Conservation (phyloP, 257 asterid genomes). For the Solanum appendiculatum region DNA sequence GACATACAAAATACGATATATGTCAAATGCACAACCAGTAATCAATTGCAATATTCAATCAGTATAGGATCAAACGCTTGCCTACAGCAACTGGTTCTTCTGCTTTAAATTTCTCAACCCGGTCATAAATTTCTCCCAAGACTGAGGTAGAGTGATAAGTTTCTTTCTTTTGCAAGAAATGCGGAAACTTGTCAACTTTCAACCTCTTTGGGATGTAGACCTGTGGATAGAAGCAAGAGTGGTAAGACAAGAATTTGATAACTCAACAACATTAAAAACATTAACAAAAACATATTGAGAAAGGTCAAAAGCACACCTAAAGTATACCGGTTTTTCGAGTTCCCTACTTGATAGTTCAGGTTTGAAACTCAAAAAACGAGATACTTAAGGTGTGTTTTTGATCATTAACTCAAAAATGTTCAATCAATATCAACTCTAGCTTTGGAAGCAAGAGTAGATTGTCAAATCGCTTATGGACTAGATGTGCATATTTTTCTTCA, state of each 20-base stretch:
- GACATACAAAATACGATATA: background rate
- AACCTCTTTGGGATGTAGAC: conserved; percentile 30
- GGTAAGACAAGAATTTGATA: background rate
- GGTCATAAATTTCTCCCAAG: conserved; percentile 54
- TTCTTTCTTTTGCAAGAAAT: conserved; percentile 43
- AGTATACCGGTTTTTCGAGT: background rate
- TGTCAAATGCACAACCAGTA: background rate
- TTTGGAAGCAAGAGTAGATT: background rate
- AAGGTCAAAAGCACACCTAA: background rate
- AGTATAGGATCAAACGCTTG: conserved; percentile 3
- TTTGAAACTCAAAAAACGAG: background rate
- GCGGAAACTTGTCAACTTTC: conserved; percentile 49
- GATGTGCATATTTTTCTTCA: background rate
- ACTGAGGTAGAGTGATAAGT: conserved; percentile 46
- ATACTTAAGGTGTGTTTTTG: background rate
- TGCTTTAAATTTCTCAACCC: conserved; percentile 18
- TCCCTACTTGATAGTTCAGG: background rate
- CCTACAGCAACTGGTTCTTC: conserved; percentile 17
- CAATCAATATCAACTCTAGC: background rate
- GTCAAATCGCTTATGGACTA: background rate
- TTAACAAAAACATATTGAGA: background rate
- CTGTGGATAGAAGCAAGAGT: conserved; percentile 19
- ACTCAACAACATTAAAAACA: background rate
- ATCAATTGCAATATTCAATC: background rate
- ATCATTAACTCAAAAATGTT: background rate